phyloP scores from a whole-genome alignment of 2,329 filamentous ascomycete genomes.

The Epichloe brachyelytri region DNA sequence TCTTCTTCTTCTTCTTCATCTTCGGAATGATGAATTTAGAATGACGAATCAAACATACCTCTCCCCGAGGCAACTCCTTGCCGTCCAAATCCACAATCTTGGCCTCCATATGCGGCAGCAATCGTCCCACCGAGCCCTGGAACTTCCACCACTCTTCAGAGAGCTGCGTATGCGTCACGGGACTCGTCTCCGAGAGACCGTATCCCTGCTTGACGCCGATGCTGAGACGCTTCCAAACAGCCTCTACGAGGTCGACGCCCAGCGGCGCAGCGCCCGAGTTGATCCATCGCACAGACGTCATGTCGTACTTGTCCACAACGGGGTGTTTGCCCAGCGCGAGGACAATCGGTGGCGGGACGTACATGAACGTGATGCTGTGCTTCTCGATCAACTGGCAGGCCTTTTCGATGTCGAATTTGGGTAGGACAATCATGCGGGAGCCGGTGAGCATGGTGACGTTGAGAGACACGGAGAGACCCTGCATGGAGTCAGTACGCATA shows the following conservation, averaged over 20 bases:
- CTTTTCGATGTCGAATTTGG: constrained; percentile 66
- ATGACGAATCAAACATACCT: constrained; percentile 14
- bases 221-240: constrained; percentile 59
- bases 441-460: constrained; percentile 37
- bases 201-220: constrained; percentile 87
- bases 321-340: constrained; percentile 72
- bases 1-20: not conserved
- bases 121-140: constrained; percentile 64
- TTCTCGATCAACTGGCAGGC: constrained; percentile 69
- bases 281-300: constrained; percentile 67
- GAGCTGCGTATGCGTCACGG: constrained; percentile 60
- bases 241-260: constrained; percentile 65
- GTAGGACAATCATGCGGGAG: constrained; percentile 57
- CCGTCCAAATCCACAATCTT: constrained; percentile 61
- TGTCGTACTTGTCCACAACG: constrained; percentile 64
- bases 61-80: constrained; percentile 40
- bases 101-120: constrained; percentile 68
- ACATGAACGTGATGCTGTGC: constrained; percentile 61
- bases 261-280: constrained; percentile 81
- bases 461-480: constrained; percentile 22
- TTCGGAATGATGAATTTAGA: no score
- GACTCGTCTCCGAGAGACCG: constrained; percentile 76
- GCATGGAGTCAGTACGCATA: not conserved
- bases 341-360: constrained; percentile 75
- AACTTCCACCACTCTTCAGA: constrained; percentile 65